These are phyloP conservation scores for Micractinium sp. DNA, from an alignment of 139 green algal species.

Conservation along the genomic window DNA sequence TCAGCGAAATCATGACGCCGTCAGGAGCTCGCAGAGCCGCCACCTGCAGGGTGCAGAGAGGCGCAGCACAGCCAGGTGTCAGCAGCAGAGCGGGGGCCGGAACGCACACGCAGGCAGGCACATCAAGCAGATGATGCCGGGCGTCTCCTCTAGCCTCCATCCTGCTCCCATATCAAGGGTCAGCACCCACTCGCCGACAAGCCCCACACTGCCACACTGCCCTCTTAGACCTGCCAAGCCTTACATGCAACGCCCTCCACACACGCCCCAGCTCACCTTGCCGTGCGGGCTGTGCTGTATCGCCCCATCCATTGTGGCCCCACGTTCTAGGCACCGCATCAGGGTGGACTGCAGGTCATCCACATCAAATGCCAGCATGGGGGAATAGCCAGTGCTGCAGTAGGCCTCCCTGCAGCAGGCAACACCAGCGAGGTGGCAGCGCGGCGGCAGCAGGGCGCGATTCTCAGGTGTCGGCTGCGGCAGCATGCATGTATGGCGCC, in stretches of 20 bases:
- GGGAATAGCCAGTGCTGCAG: slow-evolving; percentile 64
- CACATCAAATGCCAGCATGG: slow-evolving; percentile 71
- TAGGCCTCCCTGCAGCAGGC: slow-evolving; percentile 62
- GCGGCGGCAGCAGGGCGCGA: no score
- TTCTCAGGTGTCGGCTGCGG: no score
- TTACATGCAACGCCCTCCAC: neutral
- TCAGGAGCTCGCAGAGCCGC: slow-evolving; percentile 65
- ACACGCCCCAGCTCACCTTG: slow-evolving; percentile 48
- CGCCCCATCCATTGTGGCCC: slow-evolving; percentile 71
- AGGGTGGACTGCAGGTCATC: slow-evolving; percentile 74
- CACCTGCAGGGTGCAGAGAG: slow-evolving; percentile 43
- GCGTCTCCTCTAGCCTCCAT: no score
- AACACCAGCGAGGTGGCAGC: neutral
- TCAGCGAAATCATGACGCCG: slow-evolving; percentile 73
- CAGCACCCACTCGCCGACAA: no score
- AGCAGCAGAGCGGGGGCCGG: no score
- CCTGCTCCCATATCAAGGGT: no score
- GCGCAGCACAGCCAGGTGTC: no score
- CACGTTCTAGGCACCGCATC: slow-evolving; percentile 62
- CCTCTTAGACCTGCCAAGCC: neutral
- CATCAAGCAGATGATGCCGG: neutral
- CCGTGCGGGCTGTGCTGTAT: slow-evolving; percentile 72
- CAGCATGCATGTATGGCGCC: no score
- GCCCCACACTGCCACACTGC: no score
- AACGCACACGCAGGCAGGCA: no score